Percentiles rank a stretch among this genome's conserved stretches.
Evolutionary conservation across 2,329 filamentous ascomycete species (phyloP).

Genomic region (Metarhizium rileyi): DNA sequence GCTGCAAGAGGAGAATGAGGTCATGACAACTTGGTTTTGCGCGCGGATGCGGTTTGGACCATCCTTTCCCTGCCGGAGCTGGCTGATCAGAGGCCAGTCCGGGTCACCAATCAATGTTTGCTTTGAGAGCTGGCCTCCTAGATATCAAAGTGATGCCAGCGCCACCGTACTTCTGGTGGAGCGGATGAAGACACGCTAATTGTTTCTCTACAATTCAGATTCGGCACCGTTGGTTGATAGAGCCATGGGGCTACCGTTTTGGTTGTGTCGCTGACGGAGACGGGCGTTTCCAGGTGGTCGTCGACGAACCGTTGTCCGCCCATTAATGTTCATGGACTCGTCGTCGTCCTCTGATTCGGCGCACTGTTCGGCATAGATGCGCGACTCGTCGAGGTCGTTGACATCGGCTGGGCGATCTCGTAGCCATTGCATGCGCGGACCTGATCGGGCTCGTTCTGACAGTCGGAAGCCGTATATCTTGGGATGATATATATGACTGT

Average conservation of each 20-base stretch:
- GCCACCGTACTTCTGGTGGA: neutral
- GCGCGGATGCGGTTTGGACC: neutral
- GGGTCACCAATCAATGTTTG: neutral
- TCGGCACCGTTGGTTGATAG: slow-evolving; percentile 47
- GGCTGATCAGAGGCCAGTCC: neutral
- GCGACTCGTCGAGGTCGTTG: slow-evolving; percentile 74
- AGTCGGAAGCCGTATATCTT: slow-evolving; percentile 96
- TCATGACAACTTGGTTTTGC: neutral
- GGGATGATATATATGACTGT: slow-evolving; percentile 80
- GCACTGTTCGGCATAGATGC: slow-evolving; percentile 41
- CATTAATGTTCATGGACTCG: slow-evolving; percentile 35
- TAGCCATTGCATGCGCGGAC: slow-evolving; percentile 95
- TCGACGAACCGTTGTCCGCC: slow-evolving; percentile 30
- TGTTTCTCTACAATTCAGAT: slow-evolving; percentile 37
- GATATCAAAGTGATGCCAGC: neutral
- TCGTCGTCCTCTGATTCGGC: slow-evolving; percentile 51
- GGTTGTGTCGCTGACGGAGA: slow-evolving; percentile 33
- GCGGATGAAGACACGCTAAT: neutral
- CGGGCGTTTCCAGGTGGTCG: slow-evolving; percentile 33
- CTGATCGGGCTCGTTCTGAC: slow-evolving; percentile 78
- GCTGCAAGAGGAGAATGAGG: neutral
- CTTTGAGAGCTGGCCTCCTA: neutral
- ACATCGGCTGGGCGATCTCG: slow-evolving; percentile 73
- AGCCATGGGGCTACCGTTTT: slow-evolving; percentile 48
- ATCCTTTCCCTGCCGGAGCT: neutral